These are phyloP conservation scores for Kwoniella sp. DNA, from an alignment of 768 basidiomycete species.

Conservation along the genomic window DNA sequence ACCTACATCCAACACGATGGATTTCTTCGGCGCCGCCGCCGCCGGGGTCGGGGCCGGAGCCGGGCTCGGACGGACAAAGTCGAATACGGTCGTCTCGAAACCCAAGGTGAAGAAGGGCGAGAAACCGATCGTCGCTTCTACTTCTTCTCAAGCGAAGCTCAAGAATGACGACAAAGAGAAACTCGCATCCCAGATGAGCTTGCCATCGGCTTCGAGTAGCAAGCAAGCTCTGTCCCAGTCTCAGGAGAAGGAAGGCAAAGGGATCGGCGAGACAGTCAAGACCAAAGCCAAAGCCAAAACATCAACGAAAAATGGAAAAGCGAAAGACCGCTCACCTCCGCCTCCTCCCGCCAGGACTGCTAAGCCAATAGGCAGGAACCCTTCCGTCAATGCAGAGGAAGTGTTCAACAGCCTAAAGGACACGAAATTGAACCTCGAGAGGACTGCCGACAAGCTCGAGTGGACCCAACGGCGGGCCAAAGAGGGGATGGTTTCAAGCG, in stretches of 20 bases:
- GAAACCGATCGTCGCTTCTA: background rate
- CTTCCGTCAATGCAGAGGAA: background rate
- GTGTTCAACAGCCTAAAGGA: background rate
- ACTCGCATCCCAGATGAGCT: too few species aligned
- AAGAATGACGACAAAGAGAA: background rate
- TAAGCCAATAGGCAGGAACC: background rate
- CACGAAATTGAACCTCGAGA: background rate
- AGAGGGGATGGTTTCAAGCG: background rate
- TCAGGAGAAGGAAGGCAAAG: too few species aligned
- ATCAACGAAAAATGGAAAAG: too few species aligned
- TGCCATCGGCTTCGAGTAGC: background rate
- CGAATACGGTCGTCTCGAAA: background rate
- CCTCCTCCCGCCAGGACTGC: background rate
- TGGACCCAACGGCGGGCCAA: background rate
- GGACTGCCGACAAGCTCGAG: background rate
- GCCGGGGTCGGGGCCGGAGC: background rate
- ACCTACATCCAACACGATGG: background rate
- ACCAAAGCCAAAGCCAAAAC: background rate
- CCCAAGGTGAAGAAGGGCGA: constrained; percentile 1
- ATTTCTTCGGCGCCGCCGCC: background rate
- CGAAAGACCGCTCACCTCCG: background rate
- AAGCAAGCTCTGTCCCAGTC: background rate
- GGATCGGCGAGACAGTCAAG: background rate
- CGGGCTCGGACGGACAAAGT: background rate
- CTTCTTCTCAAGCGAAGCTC: background rate